phyloP scores from a whole-genome alignment of 495 filamentous ascomycete species.

The Recurvomyces mirabilis region DNA sequence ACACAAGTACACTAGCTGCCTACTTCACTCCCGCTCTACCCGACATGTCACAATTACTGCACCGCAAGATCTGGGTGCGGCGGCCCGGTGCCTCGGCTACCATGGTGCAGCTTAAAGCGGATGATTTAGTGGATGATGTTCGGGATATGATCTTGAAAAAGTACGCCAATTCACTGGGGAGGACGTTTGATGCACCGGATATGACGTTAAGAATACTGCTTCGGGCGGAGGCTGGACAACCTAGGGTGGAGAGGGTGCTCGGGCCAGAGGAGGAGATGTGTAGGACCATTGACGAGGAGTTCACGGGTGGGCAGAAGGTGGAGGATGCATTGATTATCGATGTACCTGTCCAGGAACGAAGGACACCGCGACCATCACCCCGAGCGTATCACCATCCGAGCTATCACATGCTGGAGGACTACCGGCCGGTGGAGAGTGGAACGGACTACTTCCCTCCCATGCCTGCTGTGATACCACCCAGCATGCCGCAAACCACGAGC shows the following conservation, averaged over 20 bases:
- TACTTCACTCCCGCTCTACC: constrained; percentile 14
- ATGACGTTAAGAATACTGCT: constrained; percentile 54
- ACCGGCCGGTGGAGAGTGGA: constrained; percentile 57
- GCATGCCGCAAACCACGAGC: constrained; percentile 22
- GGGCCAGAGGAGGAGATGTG: constrained; percentile 80
- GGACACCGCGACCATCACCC: constrained; percentile 78
- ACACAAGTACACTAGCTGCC: no score
- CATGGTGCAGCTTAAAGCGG: constrained; percentile 69
- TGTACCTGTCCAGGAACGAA: constrained; percentile 50
- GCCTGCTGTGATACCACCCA: constrained; percentile 37
- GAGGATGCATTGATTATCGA: constrained; percentile 91
- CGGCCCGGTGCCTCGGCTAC: constrained; percentile 76
- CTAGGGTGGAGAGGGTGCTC: constrained; percentile 49
- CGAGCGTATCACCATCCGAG: constrained; percentile 41
- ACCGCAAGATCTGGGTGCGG: constrained; percentile 89
- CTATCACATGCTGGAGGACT: constrained; percentile 49
- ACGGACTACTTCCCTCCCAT: constrained; percentile 86
- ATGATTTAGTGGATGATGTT: constrained; percentile 90
- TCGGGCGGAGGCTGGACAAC: constrained; percentile 38
- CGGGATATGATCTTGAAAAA: constrained; percentile 85
- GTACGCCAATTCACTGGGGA: constrained; percentile 84
- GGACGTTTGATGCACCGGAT: constrained; percentile 81
- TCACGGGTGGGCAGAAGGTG: constrained; percentile 75
- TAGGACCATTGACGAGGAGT: constrained; percentile 70
- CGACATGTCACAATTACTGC: constrained; percentile 42